Evolutionary conservation across 345 rosid species (phyloP).

Genomic region (Brassica incana): DNA sequence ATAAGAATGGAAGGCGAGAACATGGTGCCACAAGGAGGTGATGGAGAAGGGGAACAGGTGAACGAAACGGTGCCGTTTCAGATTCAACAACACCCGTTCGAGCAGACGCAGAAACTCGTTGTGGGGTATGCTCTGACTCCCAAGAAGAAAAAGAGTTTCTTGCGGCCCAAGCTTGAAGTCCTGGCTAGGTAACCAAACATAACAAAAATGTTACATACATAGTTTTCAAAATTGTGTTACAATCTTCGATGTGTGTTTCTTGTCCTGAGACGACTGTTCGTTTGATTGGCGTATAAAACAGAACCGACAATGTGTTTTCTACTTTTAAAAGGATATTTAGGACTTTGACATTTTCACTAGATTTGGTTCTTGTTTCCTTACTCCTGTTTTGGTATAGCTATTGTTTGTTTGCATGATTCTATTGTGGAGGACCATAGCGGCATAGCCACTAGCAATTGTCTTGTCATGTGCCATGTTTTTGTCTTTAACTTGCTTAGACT

Average conservation of each 20-base stretch:
- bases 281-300: constrained; percentile 14
- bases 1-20: constrained; percentile 57
- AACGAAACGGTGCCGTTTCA: constrained; percentile 23
- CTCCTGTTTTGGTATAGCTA: constrained; percentile 22
- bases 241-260: background rate
- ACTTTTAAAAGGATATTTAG: constrained; percentile 20
- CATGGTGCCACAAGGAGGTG: constrained; percentile 38
- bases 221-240: constrained; percentile 13
- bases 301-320: constrained; percentile 29
- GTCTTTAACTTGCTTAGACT: constrained; percentile 19
- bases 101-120: constrained; percentile 44
- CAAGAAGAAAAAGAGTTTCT: constrained; percentile 89
- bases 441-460: constrained; percentile 20
- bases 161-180: constrained; percentile 78
- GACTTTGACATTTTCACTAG: constrained; percentile 36
- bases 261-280: constrained; percentile 12
- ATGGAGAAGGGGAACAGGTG: background rate
- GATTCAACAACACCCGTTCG: too few species aligned
- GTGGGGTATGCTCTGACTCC: constrained; percentile 91
- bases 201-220: background rate
- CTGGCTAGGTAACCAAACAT: constrained; percentile 54
- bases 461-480: constrained; percentile 31
- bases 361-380: constrained; percentile 33
- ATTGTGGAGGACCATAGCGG: constrained; percentile 28
- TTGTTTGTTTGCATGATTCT: constrained; percentile 21